Evolutionary conservation across 495 filamentous ascomycete genomes (phyloP), one percentile per base, ranked within the genome.

Genomic region (Halenospora varia): DNA sequence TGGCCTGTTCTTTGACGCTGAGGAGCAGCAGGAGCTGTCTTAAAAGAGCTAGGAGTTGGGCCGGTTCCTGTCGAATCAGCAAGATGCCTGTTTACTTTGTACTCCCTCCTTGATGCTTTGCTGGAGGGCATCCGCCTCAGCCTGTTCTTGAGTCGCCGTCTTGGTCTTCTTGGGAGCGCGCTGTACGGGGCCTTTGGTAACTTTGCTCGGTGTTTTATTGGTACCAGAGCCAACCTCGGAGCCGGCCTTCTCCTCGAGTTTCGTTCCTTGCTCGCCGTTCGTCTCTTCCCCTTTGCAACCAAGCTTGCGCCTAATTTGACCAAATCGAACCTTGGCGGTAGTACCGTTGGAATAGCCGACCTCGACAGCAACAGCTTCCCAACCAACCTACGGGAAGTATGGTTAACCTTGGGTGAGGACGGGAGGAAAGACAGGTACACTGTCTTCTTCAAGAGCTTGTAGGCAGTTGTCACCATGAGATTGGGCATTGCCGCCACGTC

Each of bases 341-440:
- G 6, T 35, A 11, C 18, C 61, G 45, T 59, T 66, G 20, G 45
- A 57, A 20, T 52, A 52, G 19, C 64, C 64, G 10, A 40, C 26
- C 35, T 47, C 49, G 23, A 51, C 39, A 18, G 65, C 65, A 24
- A 68, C 55, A 8, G 25, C 61, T 11, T 65, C 58, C 56, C 63
- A 65, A 24, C 67, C 62, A 25, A 67, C 59, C 64, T 68, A 44
- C n/a, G n/a, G n/a, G n/a, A n/a, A n/a, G n/a, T n/a, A n/a, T n/a
- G n/a, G n/a, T n/a, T n/a, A n/a, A n/a, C n/a, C n/a, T 39, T 15
- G 18, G 35, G 41, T 35, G 6, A 20, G 17, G 41, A 42, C 6
- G 4, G 20, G 20, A 11, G 10, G 20, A 41, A n/a, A 42, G 17
- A 23, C 9, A 17, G 41, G 41, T 11, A 6, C n/a, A n/a, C n/a